Conservation (phyloP, 2,329 filamentous ascomycete species). For the Thelonectria olida region DNA sequence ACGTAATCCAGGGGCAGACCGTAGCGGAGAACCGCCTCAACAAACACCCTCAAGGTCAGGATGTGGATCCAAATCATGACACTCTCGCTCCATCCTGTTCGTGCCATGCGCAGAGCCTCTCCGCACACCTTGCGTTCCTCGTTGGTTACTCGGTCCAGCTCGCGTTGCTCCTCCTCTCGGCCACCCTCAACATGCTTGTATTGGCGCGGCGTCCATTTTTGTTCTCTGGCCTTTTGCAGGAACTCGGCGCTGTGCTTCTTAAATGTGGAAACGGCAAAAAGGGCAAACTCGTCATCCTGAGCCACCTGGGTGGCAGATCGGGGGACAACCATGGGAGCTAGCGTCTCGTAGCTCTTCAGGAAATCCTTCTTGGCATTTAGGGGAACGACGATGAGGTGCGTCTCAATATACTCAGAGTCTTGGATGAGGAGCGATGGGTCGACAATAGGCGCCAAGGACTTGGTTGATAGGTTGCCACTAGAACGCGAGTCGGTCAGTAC, state of each 20-base stretch:
- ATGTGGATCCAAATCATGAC: constrained; percentile 98
- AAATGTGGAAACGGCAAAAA: constrained; percentile 91
- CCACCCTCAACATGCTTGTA: constrained; percentile 94
- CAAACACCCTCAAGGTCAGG: constrained; percentile 89
- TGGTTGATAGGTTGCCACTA: constrained; percentile 92
- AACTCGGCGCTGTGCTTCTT: constrained; percentile 92
- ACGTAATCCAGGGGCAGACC: constrained; percentile 92
- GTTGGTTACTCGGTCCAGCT: constrained; percentile 81
- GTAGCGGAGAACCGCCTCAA: constrained; percentile 97
- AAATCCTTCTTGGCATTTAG: constrained; percentile 86
- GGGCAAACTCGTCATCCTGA: constrained; percentile 86
- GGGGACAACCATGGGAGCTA: constrained; percentile 92
- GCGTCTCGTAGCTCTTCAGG: constrained; percentile 85
- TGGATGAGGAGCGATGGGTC: constrained; percentile 82
- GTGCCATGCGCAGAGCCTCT: constrained; percentile 84
- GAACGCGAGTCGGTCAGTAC: constrained; percentile 16
- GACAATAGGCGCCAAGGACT: constrained; percentile 90
- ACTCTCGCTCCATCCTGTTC: constrained; percentile 94
- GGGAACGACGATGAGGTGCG: constrained; percentile 91
- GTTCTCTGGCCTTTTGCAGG: constrained; percentile 88
- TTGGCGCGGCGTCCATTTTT: constrained; percentile 93
- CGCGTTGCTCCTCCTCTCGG: constrained; percentile 86
- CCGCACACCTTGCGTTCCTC: constrained; percentile 94
- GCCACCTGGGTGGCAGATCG: constrained; percentile 83
- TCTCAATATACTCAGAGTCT: constrained; percentile 96